Conservation (phyloP, 2,329 filamentous ascomycete species). For the Geosmithia morbida region DNA sequence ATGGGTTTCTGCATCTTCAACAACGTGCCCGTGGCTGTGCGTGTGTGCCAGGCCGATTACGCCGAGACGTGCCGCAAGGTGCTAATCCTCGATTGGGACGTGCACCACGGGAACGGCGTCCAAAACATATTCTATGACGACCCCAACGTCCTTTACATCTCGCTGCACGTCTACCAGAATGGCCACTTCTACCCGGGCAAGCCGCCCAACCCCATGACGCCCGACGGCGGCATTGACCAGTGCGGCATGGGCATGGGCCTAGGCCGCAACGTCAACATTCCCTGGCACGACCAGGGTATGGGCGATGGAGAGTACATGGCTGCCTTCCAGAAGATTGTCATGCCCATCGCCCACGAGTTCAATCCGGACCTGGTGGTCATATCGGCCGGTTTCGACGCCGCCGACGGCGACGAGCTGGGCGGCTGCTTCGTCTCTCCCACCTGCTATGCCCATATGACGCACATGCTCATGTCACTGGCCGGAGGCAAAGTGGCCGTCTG, state of each 20-base stretch:
- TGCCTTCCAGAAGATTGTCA: constrained; percentile 88
- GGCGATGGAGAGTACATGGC: constrained; percentile 94
- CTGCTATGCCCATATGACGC: constrained; percentile 97
- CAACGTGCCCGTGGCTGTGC: constrained; percentile 88
- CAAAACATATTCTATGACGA: constrained; percentile 95
- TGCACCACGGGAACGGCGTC: constrained; percentile 75
- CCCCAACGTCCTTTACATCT: constrained; percentile 91
- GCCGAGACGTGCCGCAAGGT: constrained; percentile 75
- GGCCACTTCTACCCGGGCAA: constrained; percentile 74
- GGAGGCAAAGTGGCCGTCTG: constrained; percentile 83
- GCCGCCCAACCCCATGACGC: constrained; percentile 39
- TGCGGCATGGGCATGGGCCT: constrained; percentile 39
- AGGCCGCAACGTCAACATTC: constrained; percentile 53
- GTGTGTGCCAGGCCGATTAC: constrained; percentile 70
- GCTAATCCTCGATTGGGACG: constrained; percentile 85
- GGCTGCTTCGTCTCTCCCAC: constrained; percentile 82
- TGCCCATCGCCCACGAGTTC: constrained; percentile 92
- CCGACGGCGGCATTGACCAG: constrained; percentile 47
- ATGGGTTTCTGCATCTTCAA: constrained; percentile 98
- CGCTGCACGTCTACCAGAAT: constrained; percentile 74
- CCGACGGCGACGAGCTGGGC: constrained; percentile 82
- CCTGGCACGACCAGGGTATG: constrained; percentile 63
- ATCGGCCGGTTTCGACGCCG: constrained; percentile 91
- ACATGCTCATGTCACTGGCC: constrained; percentile 95
- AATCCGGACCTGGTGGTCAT: constrained; percentile 90